A percentile compares a stretch with the other conserved stretches of the same genome.
Evolutionary conservation across 768 basidiomycete genomes (phyloP).

Genomic region (Ephemerocybe angulata): DNA sequence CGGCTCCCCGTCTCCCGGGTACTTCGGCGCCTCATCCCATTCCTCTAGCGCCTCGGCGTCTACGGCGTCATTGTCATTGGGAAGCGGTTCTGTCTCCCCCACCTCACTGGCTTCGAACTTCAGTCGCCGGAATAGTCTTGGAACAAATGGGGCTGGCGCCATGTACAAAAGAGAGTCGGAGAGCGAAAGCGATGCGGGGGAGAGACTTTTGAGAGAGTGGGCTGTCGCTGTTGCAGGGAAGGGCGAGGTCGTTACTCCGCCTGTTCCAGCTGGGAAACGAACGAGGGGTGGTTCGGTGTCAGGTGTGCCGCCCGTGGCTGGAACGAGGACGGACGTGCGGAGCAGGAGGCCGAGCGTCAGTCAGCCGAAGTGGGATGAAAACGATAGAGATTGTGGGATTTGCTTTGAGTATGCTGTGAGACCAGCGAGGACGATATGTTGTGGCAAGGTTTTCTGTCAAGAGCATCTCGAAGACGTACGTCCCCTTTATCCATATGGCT

Average conservation of each 20-base stretch:
- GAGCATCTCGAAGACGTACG: conserved; percentile 31
- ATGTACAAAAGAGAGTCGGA: background rate
- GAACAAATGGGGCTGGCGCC: background rate
- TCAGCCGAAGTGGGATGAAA: conserved; percentile 12
- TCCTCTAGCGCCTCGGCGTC: background rate
- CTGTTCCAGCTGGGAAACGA: background rate
- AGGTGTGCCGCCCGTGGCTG: background rate
- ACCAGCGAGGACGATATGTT: conserved; percentile 29
- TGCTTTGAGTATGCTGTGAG: conserved; percentile 32
- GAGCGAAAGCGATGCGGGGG: background rate
- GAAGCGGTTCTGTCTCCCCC: background rate
- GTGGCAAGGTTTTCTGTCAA: conserved; percentile 29
- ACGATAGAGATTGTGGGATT: conserved; percentile 30
- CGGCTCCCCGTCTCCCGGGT: background rate
- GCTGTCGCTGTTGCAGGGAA: conserved; percentile 2
- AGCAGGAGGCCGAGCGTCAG: background rate
- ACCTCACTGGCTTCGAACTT: background rate
- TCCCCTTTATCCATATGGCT: background rate
- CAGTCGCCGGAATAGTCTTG: background rate
- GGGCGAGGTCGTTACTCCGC: background rate
- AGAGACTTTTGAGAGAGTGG: conserved; percentile 7
- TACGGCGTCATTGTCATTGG: too few species aligned
- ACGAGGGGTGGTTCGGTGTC: conserved; percentile 2
- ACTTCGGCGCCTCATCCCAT: background rate
- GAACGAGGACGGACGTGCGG: too few species aligned